These are phyloP conservation scores for Peronosclerospora sorghi DNA, from an alignment of 352 stramenopile genomes.

Conservation along the genomic window DNA sequence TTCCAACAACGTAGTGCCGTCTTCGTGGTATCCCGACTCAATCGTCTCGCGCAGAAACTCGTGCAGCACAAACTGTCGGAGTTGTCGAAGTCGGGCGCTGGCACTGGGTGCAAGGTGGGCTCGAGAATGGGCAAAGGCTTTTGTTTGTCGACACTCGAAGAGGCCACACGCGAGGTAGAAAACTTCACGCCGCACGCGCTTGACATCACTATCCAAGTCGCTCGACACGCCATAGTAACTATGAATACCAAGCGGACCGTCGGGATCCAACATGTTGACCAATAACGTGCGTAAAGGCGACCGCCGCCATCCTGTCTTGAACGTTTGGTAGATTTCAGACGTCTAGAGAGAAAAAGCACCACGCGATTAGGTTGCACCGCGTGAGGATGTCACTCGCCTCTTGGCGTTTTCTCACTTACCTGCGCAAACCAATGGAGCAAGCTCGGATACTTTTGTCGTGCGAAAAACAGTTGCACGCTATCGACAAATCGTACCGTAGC, in stretches of 20 bases:
- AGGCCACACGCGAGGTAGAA: conserved; percentile 73
- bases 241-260: conserved; percentile 67
- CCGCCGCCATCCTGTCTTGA: conserved; percentile 37
- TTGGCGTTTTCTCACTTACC: no score
- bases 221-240: conserved; percentile 43
- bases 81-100: conserved; percentile 18
- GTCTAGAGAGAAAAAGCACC: no score
- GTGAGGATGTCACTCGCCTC: no score
- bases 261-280: conserved; percentile 66
- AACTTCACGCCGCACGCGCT: conserved; percentile 46
- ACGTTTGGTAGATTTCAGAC: conserved; percentile 67
- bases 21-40: conserved; percentile 15
- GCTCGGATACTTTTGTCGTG: conserved; percentile 70
- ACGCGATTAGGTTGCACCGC: no score
- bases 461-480: conserved; percentile 70
- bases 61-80: conserved; percentile 50
- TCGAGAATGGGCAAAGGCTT: conserved; percentile 51
- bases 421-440: conserved; percentile 76
- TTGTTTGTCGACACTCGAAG: conserved; percentile 48
- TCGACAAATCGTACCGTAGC: conserved; percentile 51
- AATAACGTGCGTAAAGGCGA: conserved; percentile 63
- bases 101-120: background rate
- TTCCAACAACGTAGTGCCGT: conserved; percentile 30
- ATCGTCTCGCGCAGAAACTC: conserved; percentile 48
- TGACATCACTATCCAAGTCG: conserved; percentile 27